A percentile compares a stretch with the other conserved stretches of the same genome.
phyloP scores from a whole-genome alignment of 164 flowering plant species.

The Annona cherimola region DNA sequence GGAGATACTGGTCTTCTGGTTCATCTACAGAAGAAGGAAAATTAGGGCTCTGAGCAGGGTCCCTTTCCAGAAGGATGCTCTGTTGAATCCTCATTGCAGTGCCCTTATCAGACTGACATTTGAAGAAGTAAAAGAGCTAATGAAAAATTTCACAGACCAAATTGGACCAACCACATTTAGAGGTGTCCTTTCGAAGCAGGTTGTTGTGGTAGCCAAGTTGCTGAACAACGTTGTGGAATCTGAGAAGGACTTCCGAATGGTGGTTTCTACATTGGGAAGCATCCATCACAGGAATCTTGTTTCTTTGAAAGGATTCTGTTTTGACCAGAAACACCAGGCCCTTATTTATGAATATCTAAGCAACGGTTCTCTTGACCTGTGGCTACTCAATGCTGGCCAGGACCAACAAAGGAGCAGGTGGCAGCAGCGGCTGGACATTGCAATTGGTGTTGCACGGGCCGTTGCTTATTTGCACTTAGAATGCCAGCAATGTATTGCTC shows the following conservation, averaged over 20 bases:
- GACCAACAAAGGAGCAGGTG: conserved; percentile 17
- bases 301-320: conserved; percentile 46
- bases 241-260: conserved; percentile 42
- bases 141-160: conserved; percentile 27
- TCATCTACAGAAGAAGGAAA: conserved; percentile 26
- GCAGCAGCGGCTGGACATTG: conserved; percentile 40
- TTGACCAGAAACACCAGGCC: conserved; percentile 31
- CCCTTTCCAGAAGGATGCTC: conserved; percentile 43
- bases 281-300: conserved; percentile 52
- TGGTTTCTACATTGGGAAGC: conserved; percentile 38
- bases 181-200: conserved; percentile 35
- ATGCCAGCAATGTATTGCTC: conserved; percentile 42
- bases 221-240: conserved; percentile 25
- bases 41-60: conserved; percentile 24
- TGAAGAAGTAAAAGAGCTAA: conserved; percentile 43
- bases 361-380: conserved; percentile 39
- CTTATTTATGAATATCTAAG: conserved; percentile 40
- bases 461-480: conserved; percentile 47
- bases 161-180: conserved; percentile 40
- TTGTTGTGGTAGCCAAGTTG: conserved; percentile 32
- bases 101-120: conserved; percentile 36
- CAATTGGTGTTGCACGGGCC: conserved; percentile 44
- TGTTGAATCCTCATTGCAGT: conserved; percentile 39
- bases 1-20: conserved; percentile 31
- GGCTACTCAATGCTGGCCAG: conserved; percentile 24